These are phyloP conservation scores for Zalerion maritima DNA, from an alignment of 495 filamentous ascomycete species.

Conservation along the genomic window DNA sequence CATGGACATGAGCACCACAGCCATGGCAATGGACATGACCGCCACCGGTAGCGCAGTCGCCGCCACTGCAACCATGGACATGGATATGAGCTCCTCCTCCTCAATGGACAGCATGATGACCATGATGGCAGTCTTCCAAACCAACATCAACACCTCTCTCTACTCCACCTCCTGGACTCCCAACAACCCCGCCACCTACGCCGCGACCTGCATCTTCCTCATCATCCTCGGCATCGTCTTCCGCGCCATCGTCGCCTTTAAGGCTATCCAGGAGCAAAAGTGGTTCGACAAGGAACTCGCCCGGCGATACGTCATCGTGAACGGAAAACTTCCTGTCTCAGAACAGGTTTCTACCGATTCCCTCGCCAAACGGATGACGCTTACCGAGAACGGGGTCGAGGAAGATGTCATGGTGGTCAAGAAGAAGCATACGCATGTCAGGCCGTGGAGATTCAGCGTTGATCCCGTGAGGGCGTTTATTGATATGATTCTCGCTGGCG, in stretches of 20 bases:
- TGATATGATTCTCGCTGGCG: conserved; percentile 52
- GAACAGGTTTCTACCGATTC: conserved; percentile 33
- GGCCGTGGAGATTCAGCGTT: conserved; percentile 65
- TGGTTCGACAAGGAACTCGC: conserved; percentile 50
- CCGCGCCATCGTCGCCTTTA: conserved; percentile 54
- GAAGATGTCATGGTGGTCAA: conserved; percentile 58
- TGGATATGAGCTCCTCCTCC: conserved; percentile 11
- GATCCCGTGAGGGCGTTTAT: conserved; percentile 61
- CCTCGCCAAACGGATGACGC: conserved; percentile 42
- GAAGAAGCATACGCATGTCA: conserved; percentile 27
- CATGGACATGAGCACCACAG: background rate
- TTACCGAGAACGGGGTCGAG: conserved; percentile 56
- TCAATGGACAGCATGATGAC: too few relatives aligned
- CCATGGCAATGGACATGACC: conserved; percentile 2
- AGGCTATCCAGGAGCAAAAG: conserved; percentile 33
- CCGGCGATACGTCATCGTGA: conserved; percentile 60
- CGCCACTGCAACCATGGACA: conserved; percentile 6
- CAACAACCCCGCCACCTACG: conserved; percentile 49
- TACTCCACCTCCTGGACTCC: conserved; percentile 67
- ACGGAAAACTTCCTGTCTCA: conserved; percentile 42
- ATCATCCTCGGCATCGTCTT: conserved; percentile 55
- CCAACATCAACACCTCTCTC: conserved; percentile 50
- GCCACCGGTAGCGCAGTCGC: too few relatives aligned
- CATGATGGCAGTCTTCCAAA: conserved; percentile 49
- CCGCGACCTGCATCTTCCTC: conserved; percentile 77